A percentile compares a stretch with the other conserved stretches of the same genome.
phyloP scores from a whole-genome alignment of 2,329 filamentous ascomycete species.

The Epichloe festucae region DNA sequence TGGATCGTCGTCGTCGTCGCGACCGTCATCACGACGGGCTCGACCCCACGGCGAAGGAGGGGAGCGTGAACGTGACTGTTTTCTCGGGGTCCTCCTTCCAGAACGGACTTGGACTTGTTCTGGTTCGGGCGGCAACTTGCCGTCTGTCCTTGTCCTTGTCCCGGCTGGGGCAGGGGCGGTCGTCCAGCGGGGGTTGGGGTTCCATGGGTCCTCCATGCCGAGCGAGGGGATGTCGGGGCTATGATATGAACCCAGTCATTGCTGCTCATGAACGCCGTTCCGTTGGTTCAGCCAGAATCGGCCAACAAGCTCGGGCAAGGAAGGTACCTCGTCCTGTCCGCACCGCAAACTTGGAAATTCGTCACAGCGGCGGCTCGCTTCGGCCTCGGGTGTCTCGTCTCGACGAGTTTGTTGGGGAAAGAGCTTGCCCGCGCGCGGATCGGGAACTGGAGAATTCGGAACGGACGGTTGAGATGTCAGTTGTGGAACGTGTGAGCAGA shows the following conservation, averaged over 20 bases:
- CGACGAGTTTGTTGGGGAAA: too few relatives aligned
- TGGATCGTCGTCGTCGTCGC: conserved; percentile 15
- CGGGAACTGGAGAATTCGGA: too few relatives aligned
- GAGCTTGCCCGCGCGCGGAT: too few relatives aligned
- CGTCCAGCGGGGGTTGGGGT: conserved; percentile 45
- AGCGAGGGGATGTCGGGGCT: not conserved
- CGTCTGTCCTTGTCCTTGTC: conserved; percentile 19
- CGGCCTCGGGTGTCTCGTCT: not conserved
- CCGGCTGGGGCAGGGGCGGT: conserved; percentile 21
- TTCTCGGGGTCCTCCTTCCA: conserved; percentile 11
- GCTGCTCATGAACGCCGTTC: not conserved
- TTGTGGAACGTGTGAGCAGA: too few relatives aligned
- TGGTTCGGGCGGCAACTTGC: conserved; percentile 17
- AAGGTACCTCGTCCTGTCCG: too few relatives aligned
- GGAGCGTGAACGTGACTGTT: conserved; percentile 5
- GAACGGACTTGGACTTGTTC: conserved; percentile 19
- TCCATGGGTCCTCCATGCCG: conserved; percentile 51
- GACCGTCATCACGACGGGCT: conserved; percentile 11
- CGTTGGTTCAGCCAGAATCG: not conserved
- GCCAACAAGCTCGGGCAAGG: too few relatives aligned
- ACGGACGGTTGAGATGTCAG: too few relatives aligned
- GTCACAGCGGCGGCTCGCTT: not conserved
- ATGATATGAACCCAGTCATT: not conserved
- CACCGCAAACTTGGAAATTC: too few relatives aligned
- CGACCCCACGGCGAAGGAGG: conserved; percentile 17